phyloP scores from a whole-genome alignment of 2,329 filamentous ascomycete species.

The Diplodia mutila region DNA sequence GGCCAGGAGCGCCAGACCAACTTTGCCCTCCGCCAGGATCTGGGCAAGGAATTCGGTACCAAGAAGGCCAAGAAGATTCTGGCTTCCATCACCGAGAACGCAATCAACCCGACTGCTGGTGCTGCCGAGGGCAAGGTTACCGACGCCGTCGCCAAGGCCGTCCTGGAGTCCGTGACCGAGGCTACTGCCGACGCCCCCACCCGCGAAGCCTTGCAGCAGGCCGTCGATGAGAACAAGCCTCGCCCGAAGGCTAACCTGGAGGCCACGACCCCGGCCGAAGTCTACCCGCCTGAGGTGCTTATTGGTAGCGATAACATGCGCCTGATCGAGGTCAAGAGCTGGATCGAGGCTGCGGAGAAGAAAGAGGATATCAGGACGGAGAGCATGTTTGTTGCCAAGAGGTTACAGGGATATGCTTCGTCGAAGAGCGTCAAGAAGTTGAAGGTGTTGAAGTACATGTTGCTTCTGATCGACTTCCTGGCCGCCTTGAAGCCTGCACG shows the following conservation, averaged over 20 bases:
- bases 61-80: slow-evolving; percentile 84
- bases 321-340: slow-evolving; percentile 71
- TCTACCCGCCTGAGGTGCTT: slow-evolving; percentile 69
- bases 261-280: slow-evolving; percentile 69
- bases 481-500: slow-evolving; percentile 41
- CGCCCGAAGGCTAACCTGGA: slow-evolving; percentile 71
- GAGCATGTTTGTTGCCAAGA: slow-evolving; percentile 68
- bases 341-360: slow-evolving; percentile 68
- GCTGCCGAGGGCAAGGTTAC: slow-evolving; percentile 32
- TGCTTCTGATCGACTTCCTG: slow-evolving; percentile 54
- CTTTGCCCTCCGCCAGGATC: slow-evolving; percentile 41
- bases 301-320: slow-evolving; percentile 71
- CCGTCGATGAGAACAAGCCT: slow-evolving; percentile 70
- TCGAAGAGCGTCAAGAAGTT: slow-evolving; percentile 53
- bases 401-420: slow-evolving; percentile 62
- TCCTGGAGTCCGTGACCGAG: slow-evolving; percentile 66
- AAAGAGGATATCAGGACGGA: slow-evolving; percentile 60
- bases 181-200: slow-evolving; percentile 69
- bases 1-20: slow-evolving; percentile 34
- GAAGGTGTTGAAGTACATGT: slow-evolving; percentile 55
- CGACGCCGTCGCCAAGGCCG: slow-evolving; percentile 43
- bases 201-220: slow-evolving; percentile 66
- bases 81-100: slow-evolving; percentile 69
- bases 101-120: slow-evolving; percentile 55
- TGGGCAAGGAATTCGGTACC: slow-evolving; percentile 80